Base-by-base conservation (phyloP, 345 rosid species). In the Murraya koenigii region DNA sequence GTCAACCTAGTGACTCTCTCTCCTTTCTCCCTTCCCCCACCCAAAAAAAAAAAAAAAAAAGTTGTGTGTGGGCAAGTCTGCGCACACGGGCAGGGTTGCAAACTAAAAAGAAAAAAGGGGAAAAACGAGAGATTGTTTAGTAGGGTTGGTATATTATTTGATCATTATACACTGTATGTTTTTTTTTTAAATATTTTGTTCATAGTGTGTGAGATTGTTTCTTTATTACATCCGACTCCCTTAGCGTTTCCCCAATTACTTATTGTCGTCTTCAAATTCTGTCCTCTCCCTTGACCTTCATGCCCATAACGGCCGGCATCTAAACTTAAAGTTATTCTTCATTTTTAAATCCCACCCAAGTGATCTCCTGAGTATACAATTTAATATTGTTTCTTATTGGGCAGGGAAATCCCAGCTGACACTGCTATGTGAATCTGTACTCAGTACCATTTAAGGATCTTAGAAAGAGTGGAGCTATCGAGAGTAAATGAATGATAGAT, bases 151-250 rank as follows among this genome's bases (percentile, higher is more conserved):
- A 82, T 41, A 75, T 76, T 79, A 80, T 80, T 25, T 66, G 74
- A 65, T 63, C 60, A 39, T 76, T 74, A 15, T 78, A 56, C 67
- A 26, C 73, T 66, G 14, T 74, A 78, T 84, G 72, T 70, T 70
- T 65, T 84, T 80, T 81, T 81, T 84, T 82, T 71, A 61, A 78
- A 71, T 64, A 3, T 65, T 86, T 80, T 79, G 83, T 86, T 80
- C 78, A 74, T 82, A 77, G 72, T 32, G 80, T 66, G 79, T 73
- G 81, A 72, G 62, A 63, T 66, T 65, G 35, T 71, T 75, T 60
- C 47, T 28, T 66, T 64, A 25, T 66, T 32, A 26, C 68, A 17
- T 44, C 68, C 9, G 41, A 20, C 69, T 75, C 17, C 20, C 36
- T 44, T 44, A 32, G 15, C 15, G 8, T 36, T 52, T 36, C 54